Percentiles rank a stretch among this genome's conserved stretches.
These are phyloP conservation scores for Mortierella sp. DNA, from an alignment of 371 early-diverging fungal genomes.

Conservation along the genomic window DNA sequence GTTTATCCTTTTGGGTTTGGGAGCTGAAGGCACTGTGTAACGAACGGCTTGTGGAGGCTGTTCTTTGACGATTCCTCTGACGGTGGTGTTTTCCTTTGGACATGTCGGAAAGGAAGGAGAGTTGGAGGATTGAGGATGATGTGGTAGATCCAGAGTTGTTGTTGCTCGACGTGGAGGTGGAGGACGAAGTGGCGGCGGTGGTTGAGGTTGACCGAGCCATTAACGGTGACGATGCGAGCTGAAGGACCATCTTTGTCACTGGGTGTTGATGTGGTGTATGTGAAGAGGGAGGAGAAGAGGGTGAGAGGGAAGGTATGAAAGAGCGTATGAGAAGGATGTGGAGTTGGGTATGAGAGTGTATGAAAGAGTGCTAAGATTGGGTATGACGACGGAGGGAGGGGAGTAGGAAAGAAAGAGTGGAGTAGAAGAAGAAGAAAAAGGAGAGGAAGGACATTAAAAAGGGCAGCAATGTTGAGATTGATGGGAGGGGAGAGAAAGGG, in stretches of 20 bases:
- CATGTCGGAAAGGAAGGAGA: slow-evolving; percentile 27
- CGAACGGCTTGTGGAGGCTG: neutral
- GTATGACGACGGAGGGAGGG: neutral
- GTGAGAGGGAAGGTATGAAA: neutral
- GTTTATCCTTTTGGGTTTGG: neutral
- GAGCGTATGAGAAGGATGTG: neutral
- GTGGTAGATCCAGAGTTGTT: neutral
- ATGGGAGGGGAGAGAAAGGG: neutral
- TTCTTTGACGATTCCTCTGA: neutral
- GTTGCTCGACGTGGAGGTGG: neutral
- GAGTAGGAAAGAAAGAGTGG: neutral
- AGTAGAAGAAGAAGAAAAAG: neutral
- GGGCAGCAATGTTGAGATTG: too few species aligned
- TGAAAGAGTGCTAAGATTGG: neutral
- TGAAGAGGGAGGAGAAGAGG: neutral
- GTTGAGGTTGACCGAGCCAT: slow-evolving; percentile 10
- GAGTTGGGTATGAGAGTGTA: neutral
- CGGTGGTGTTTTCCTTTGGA: slow-evolving; percentile 4
- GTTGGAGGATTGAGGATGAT: slow-evolving; percentile 18
- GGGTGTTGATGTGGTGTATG: neutral
- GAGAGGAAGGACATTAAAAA: neutral
- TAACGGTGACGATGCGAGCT: slow-evolving; percentile 32
- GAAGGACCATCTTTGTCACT: slow-evolving; percentile 19
- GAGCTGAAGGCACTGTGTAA: slow-evolving; percentile 2
- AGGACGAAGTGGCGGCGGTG: neutral